Base-by-base conservation (phyloP, 345 rosid species). In the Sapria himalayana region DNA sequence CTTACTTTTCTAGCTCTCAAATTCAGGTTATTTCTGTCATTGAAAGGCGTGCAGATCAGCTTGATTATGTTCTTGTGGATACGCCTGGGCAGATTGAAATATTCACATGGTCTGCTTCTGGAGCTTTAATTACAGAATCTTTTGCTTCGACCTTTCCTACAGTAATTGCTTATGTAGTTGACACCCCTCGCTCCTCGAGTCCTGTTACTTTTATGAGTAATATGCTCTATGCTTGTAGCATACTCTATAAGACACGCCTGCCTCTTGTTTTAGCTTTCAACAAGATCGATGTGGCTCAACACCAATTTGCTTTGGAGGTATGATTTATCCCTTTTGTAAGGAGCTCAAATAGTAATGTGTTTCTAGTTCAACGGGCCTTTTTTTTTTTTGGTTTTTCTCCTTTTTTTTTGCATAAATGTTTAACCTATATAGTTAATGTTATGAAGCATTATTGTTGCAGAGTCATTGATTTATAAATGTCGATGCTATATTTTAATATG, bases 71-170 rank as follows among this genome's bases (percentile, higher is more conserved):
- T 45, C 63, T 80, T 25, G 93, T 73, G 57, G 93, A 80, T 50
- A 80, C 93, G 35, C 93, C 93, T 55, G 86, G 93, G 43, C 93
- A 80, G 57, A 80, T 76, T 58, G 93, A 80, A 64, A 80, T 80
- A 51, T 76, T 80, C 25, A 80, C 93, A 17, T 80, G 93, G 93
- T 80, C 93, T 54, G 93, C 93, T 46, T 80, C 93, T 19, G 93
- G 93, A 25, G 93, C 93, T 52, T 76, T 80, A 22, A 80, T 80
- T 43, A 80, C 93, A 25, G 93, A 80, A 69, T 69, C 93, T 33
- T 80, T 76, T 34, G 93, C 93, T 29, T 80, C 93, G 12, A 73
- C 93, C 6, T 80, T 80, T 63, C 93, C 93, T 3, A 80, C 93
- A 32, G 47, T 80, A 22, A 55, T 80, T 45, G 56, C 86, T 19